Conservation (phyloP, 805 yeast genomes). For the Candida nanaspora region DNA sequence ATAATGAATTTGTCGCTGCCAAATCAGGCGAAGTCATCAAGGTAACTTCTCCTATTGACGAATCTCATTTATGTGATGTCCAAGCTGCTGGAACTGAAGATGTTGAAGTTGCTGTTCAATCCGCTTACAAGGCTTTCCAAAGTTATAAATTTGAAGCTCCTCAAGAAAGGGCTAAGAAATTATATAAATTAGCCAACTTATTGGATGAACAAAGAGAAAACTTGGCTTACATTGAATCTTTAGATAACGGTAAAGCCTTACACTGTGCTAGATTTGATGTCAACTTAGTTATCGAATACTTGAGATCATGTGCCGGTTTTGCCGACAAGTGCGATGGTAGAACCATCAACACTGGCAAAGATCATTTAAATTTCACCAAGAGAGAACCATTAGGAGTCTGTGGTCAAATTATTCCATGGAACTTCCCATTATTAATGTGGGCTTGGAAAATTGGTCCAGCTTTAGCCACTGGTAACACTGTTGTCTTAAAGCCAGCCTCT, state of each 20-base stretch:
- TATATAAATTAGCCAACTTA: conserved; percentile 60
- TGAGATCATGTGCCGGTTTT: conserved; percentile 69
- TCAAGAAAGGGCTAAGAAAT: conserved; percentile 40
- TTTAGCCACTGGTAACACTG: conserved; percentile 68
- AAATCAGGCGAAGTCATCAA: conserved; percentile 43
- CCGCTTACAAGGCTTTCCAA: conserved; percentile 56
- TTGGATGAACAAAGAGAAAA: conserved; percentile 57
- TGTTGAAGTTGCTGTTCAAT: conserved; percentile 62
- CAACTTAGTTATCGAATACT: conserved; percentile 51
- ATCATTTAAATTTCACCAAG: conserved; percentile 58
- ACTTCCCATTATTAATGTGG: conserved; percentile 75
- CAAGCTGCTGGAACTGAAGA: conserved; percentile 54
- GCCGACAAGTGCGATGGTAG: conserved; percentile 66
- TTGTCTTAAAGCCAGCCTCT: conserved; percentile 69
- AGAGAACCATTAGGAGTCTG: conserved; percentile 77
- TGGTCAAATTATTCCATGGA: conserved; percentile 84
- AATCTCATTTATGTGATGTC: conserved; percentile 42
- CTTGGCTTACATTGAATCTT: conserved; percentile 61
- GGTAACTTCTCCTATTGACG: conserved; percentile 45
- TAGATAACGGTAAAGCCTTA: conserved; percentile 74
- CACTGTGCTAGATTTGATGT: conserved; percentile 63
- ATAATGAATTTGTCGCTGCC: conserved; percentile 48
- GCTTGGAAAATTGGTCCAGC: conserved; percentile 80
- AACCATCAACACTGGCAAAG: conserved; percentile 53
- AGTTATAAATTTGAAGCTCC: conserved; percentile 60